A percentile compares a stretch with the other conserved stretches of the same genome.
phyloP scores from a whole-genome alignment of 495 filamentous ascomycete species.

The Penicillium antarcticum region DNA sequence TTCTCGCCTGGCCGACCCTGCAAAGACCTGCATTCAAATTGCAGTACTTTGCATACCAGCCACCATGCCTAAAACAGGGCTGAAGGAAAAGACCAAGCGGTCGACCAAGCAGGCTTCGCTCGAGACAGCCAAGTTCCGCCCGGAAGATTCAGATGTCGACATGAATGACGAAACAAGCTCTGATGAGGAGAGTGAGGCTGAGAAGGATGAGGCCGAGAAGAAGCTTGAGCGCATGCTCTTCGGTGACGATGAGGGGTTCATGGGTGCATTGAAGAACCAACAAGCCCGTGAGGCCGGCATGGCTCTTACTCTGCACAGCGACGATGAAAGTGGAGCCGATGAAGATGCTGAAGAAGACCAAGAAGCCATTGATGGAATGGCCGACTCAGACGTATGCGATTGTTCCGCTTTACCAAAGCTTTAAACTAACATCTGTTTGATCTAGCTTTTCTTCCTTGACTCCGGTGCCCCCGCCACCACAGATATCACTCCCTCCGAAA shows the following conservation, averaged over 20 bases:
- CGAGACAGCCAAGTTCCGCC: slow-evolving; percentile 17
- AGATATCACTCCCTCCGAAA: slow-evolving; percentile 37
- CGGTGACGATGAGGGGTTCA: slow-evolving; percentile 78
- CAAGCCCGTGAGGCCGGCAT: slow-evolving; percentile 30
- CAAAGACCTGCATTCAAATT: not conserved
- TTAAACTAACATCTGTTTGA: slow-evolving; percentile 5
- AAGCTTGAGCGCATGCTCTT: slow-evolving; percentile 85
- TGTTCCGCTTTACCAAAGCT: not conserved
- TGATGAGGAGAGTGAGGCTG: slow-evolving; percentile 44
- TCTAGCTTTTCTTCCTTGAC: slow-evolving; percentile 69
- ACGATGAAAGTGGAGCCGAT: slow-evolving; percentile 31
- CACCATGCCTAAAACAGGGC: slow-evolving; percentile 29
- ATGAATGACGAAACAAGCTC: slow-evolving; percentile 29
- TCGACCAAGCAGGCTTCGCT: slow-evolving; percentile 22
- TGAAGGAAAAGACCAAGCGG: slow-evolving; percentile 37
- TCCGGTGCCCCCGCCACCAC: slow-evolving; percentile 50
- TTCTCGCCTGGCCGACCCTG: not conserved
- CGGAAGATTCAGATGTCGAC: slow-evolving; percentile 26
- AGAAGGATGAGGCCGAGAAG: slow-evolving; percentile 76
- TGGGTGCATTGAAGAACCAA: slow-evolving; percentile 57
- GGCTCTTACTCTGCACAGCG: slow-evolving; percentile 31
- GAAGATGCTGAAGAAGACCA: slow-evolving; percentile 26
- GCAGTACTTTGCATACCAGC: not conserved
- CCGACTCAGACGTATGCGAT: slow-evolving; percentile 29
- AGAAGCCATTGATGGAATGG: slow-evolving; percentile 56